Evolutionary conservation across 805 yeast genomes (phyloP), one percentile per base, ranked within the genome.

Genomic region (Suhomyces sp.): DNA sequence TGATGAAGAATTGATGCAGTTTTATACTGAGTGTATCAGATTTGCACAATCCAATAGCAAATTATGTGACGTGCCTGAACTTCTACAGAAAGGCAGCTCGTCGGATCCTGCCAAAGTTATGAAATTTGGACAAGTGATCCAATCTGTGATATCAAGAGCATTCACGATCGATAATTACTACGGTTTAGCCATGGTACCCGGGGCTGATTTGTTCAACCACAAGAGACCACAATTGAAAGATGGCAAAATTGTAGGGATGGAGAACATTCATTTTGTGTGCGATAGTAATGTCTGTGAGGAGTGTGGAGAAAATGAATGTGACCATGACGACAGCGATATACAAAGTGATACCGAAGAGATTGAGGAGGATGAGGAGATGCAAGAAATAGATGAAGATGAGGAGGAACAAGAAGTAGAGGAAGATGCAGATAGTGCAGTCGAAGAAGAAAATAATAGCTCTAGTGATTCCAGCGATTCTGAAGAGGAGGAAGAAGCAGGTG

Each of bases 171-270:
- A 93, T 67, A 76, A 77, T 48, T 91, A 68, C 64, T 90, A 87
- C 60, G 88, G 84, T 31, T 75, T 86, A 29, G 90, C 88, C 0
- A 71, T 93, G 48, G 96, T 92, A 23, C 97, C 97, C 0, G 89
- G 91, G 13, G 97, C 97, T 0, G 97, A 92, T 69, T 71, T 93
- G 35, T 90, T 91, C 70, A 92, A 92, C 59, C 97, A 91, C 63
- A 65, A 72, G 42, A 66, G 76, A 5, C 77, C 83, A 68, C 35
- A 50, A 5, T 22, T 58, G 5, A 52, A 53, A 5, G 55, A 51
- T 5, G 54, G 47, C 1, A 57, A 54, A 17, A 47, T 62, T 2
- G 51, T 57, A 22, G 60, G 54, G 1, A 62, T 70, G 5, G 91
- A 88, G 55, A 76, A 81, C 59, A 90, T 85, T 8, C 86, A 85